Base-by-base conservation (phyloP, 2,329 filamentous ascomycete genomes). In the Xenoacremonium recifei region DNA sequence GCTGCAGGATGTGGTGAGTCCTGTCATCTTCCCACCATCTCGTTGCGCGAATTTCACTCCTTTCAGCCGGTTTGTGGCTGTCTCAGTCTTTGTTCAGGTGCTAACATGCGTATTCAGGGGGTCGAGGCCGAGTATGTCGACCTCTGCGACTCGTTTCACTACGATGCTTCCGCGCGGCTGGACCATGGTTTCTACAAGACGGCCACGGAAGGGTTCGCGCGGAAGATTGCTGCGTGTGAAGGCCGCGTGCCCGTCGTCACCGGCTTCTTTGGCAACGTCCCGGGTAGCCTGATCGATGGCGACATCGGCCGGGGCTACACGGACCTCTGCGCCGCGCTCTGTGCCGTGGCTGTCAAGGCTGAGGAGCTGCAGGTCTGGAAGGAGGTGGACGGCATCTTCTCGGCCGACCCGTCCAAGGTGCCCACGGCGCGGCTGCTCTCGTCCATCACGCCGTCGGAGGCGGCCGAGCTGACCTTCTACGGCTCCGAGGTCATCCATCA, bases 401-500 rank as follows among this genome's bases (percentile, higher is more conserved):
- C 79, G 3, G 76, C 77, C 5, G 92, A 96, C 60, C 90, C 90
- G 3, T 82, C 87, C 57, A 95, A 95, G 68, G 89, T 96, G 21
- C 91, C 92, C 3, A 97, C 92, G 1, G 95, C 93, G n/a, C 79
- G 86, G 35, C 75, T 99, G n/a, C 77, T 99, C 33, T 71, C 84
- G 10, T 84, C 85, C 40, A 96, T 99, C 62, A 96, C 92, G 4
- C 93, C 93, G 1, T 86, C 89, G 9, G 93, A 99, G 68, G 93
- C 93, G 2, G 92, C 93, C 11, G 93, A 99, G 67, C 74, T 99
- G 70, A 97, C 93, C 2, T 93, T 92, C 60, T 93, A 92, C 63
- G 88, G 88, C 48, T 91, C 91, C 47, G 93, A 99, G 66, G 93
- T 99, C 61, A 99, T 99, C 55, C 93, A 99, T 64, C 93, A 96